Base-by-base conservation (phyloP, 768 basidiomycete genomes). In the Amanita molliuscula region DNA sequence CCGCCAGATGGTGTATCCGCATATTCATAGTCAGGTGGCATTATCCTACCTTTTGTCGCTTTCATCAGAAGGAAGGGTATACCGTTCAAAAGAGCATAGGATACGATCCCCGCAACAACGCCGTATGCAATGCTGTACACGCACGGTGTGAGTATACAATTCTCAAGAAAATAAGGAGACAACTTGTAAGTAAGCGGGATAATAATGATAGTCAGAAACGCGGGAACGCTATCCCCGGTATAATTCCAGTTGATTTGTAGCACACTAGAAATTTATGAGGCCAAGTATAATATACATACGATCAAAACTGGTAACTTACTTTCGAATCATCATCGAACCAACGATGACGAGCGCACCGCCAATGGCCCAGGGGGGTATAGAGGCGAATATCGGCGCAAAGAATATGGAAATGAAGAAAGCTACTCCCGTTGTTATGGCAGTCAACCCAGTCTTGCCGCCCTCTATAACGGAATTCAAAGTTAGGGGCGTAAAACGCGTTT, bases 231-330 rank as follows among this genome's bases (percentile, higher is more conserved):
- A 59, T 92, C 89, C 5, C 89, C 89, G 20, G 86, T 73, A 60
- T 90, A 93, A 59, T 82, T 74, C 89, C 89, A 93, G 65, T 93
- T 93, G 64, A 93, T 84, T 40, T 88, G 88, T 26, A 79, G 74
- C 20, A 88, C 85, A 58, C 81, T 84, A 20, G 9, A n/a, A 49
- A 13, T 3, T 11, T 11, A 2, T n/a, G n/a, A 34, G 13, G 13
- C 11, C 26, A n/a, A 31, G 53, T 13, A 48, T 15, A n/a, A n/a
- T n/a, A 44, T 31, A 43, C 18, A n/a, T 6, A 26, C 6, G 16
- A 23, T 34, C 13, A 40, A 41, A 18, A 25, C 6, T 41, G 16
- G 52, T 11, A 13, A 66, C 75, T 16, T 54, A 81, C 79, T 88
- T 90, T 61, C 84, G 77, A 63, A 88, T 86, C 89, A 92, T 92